Base-by-base conservation (phyloP, 176 grass and related monocot genomes). In the Microstegium vimineum region DNA sequence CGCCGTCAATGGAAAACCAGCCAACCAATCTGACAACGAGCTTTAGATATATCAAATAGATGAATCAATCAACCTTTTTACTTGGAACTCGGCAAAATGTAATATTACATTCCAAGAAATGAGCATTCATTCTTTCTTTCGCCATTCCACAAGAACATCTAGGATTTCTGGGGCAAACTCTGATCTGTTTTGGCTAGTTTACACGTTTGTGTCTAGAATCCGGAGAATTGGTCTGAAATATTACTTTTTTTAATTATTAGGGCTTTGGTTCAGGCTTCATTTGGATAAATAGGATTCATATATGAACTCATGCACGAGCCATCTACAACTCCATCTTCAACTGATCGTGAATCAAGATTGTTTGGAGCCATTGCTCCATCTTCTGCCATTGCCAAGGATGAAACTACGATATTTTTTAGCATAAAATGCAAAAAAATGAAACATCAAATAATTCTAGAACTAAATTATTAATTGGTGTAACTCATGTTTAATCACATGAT, bases 1-100 rank as follows among this genome's bases (percentile, higher is more conserved):
- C 40, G 76, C 96, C 32, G 87, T 99, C 54, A 99, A 99, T 78
- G 96, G 80, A 12, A 83, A 99, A 26, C 89, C 92, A 47, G 23
- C 80, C 30, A 86, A 74, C 74, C 65, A 77, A 69, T 91, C 87
- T 14, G 82, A 46, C 2, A 89, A 42, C 54, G 92, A 99, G 57
- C 91, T 99, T 34, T 97, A 94, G 76, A 82, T 73, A 73, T 30
- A 72, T 73, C 35, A 22, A 57, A 77, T 77, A 65, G 72, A 65
- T 42, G 52, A 72, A 56, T 45, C 27, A 25, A 28, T 77, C 18
- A 60, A 41, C 12, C 15, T 22, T 67, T 40, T 69, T 89, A 62
- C 38, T 51, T 3, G 2, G 23, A 33, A 33, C 38, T 45, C 26
- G 16, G 54, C 20, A 63, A n/a, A 62, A 85, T 62, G 54, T 15